Evolutionary conservation across 208 protist species (phyloP), one percentile per base, ranked within the genome.

Genomic region (Acanthamoeba culbertsoni): DNA sequence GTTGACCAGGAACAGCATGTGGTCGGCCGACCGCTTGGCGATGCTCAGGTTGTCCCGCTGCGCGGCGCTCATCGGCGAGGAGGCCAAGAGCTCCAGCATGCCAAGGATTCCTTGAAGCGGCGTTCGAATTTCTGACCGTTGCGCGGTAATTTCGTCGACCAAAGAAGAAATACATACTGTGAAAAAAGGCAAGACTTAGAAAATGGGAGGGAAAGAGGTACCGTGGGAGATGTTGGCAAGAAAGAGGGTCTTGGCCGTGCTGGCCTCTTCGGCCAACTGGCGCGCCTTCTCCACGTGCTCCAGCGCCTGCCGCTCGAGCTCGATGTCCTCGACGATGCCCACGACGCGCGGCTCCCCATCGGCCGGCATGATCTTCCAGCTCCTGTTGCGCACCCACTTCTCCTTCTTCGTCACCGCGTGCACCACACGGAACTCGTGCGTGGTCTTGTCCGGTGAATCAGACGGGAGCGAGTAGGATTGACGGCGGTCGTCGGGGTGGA

Each of bases 241-340:
- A 48, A 89, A 89, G 35, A 89, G 46, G 1, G 51, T 89, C 79
- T 89, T 89, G 42, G 79, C 51, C 20, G 79, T 65, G 46, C 51
- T 68, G 42, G 79, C 79, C 79, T 89, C 79, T 12, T 89, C 79
- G 14, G 79, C 79, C 46, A 89, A n/a, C 35, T 42, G 28, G 18
- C 51, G 18, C 4, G 79, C 79, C 23, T 40, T 5, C 55, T 89
- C 79, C 20, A 89, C 10, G 40, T 89, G 42, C 2, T 42, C 46
- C 1, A 89, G 51, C 5, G 55, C 26, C 79, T 89, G 51, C 5
- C 79, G 28, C 35, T 89, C 79, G 28, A 89, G 31, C 10, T 28
- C 42, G 55, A 89, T 65, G 55, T 89, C 79, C 40, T 89, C 79
- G 46, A 89, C 79, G 40, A 89, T 89, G 14, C 79, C 79, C 31